These are phyloP conservation scores for Pecoramyces ruminantium DNA, from an alignment of 192 early-diverging fungal genomes.

Conservation along the genomic window DNA sequence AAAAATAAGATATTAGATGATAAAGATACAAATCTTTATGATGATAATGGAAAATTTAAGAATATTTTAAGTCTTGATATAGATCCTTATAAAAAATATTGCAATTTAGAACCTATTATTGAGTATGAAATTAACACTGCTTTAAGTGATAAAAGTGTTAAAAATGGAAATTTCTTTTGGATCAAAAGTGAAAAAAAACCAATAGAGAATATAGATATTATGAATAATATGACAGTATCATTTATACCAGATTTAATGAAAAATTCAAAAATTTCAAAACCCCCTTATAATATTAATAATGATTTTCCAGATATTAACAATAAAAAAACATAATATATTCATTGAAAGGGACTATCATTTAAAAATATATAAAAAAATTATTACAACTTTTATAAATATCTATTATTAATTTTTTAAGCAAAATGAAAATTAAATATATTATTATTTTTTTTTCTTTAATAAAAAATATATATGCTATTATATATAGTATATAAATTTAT, in stretches of 20 bases:
- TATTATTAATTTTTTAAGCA: too few species aligned
- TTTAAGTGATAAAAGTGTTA: neutral
- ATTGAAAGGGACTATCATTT: too few species aligned
- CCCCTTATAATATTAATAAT: neutral
- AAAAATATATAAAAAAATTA: too few species aligned
- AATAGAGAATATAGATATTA: neutral
- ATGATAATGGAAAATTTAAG: neutral
- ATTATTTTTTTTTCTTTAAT: too few species aligned
- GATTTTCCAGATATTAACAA: neutral
- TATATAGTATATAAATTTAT: too few species aligned
- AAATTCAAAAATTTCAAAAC: neutral
- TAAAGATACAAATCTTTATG: neutral
- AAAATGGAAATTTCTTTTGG: neutral
- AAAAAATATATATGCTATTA: too few species aligned
- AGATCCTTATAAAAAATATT: neutral
- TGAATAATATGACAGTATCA: neutral
- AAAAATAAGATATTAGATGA: neutral
- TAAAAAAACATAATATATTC: neutral
- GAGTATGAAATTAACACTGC: neutral
- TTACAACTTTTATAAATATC: too few species aligned
- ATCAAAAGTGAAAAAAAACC: neutral
- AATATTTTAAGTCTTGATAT: neutral
- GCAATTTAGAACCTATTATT: neutral
- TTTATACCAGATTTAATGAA: neutral
- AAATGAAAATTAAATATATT: too few species aligned